Percentiles rank a stretch among this genome's conserved stretches.
Conservation (phyloP, 345 rosid genomes). For the Pistacia integerrima region DNA sequence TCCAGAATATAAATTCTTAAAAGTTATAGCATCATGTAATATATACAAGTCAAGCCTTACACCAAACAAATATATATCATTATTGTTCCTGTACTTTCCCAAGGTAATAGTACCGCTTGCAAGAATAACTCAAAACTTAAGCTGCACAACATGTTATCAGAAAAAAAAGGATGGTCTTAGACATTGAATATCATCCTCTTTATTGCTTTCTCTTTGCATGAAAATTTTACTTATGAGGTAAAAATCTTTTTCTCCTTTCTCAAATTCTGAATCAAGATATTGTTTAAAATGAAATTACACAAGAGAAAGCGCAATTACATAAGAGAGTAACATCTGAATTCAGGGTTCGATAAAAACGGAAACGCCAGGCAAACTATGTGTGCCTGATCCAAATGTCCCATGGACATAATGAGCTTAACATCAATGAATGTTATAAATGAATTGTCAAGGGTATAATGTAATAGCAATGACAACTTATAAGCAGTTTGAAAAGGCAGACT, state of each 20-base stretch:
- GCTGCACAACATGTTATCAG: neutral
- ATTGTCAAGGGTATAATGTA: neutral
- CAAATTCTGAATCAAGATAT: neutral
- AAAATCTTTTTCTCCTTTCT: neutral
- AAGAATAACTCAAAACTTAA: neutral
- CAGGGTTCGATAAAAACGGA: neutral
- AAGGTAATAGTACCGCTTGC: neutral
- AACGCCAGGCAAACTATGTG: neutral
- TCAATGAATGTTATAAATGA: neutral
- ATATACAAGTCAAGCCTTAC: neutral
- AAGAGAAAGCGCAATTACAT: neutral
- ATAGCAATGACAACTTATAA: neutral
- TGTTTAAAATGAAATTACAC: neutral
- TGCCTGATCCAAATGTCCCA: neutral
- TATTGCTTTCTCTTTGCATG: neutral
- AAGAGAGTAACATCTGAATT: no score
- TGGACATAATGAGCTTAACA: neutral
- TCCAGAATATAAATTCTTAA: neutral
- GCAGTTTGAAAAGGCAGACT: slow-evolving; percentile 1
- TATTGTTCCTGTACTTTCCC: neutral
- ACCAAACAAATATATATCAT: neutral
- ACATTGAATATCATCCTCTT: slow-evolving; percentile 4
- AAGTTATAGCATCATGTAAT: neutral
- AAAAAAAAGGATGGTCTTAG: neutral
- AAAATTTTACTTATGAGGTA: neutral